These are phyloP conservation scores for Fusarium albidum DNA, from an alignment of 2,329 filamentous ascomycete genomes.

Conservation along the genomic window DNA sequence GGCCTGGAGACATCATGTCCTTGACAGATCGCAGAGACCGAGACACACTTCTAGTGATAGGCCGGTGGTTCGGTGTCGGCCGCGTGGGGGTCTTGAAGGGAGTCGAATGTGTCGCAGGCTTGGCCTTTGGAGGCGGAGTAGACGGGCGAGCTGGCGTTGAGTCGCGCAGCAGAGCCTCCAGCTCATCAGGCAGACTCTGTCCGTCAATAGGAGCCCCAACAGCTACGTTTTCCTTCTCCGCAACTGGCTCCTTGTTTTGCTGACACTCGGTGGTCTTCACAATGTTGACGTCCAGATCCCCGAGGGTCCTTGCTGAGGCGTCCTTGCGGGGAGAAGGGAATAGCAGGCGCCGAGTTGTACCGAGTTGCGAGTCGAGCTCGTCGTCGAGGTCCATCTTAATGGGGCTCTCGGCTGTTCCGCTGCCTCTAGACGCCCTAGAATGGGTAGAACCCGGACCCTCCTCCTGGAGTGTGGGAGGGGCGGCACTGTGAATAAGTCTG, in stretches of 20 bases:
- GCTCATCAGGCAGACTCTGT: conserved; percentile 55
- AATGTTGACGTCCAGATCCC: conserved; percentile 63
- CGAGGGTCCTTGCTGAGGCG: conserved; percentile 67
- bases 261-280: conserved; percentile 53
- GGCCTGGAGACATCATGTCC: conserved; percentile 54
- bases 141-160: conserved; percentile 55
- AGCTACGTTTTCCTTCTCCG: conserved; percentile 57
- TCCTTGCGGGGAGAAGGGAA: conserved; percentile 80
- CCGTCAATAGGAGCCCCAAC: conserved; percentile 50
- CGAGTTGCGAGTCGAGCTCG: conserved; percentile 57
- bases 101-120: conserved; percentile 48
- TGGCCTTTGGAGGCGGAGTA: conserved; percentile 60
- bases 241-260: conserved; percentile 45
- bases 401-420: conserved; percentile 65
- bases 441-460: conserved; percentile 54
- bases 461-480: conserved; percentile 1
- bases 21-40: conserved; percentile 60
- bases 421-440: conserved; percentile 62
- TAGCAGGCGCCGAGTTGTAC: conserved; percentile 72
- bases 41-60: conserved; percentile 68
- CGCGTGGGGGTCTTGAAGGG: conserved; percentile 70
- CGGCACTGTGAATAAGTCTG: conserved; percentile 9
- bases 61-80: conserved; percentile 68
- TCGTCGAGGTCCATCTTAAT: conserved; percentile 60
- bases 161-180: conserved; percentile 74